Evolutionary conservation across 2,329 filamentous ascomycete species (phyloP).

Genomic region (Hortaea sp.): DNA sequence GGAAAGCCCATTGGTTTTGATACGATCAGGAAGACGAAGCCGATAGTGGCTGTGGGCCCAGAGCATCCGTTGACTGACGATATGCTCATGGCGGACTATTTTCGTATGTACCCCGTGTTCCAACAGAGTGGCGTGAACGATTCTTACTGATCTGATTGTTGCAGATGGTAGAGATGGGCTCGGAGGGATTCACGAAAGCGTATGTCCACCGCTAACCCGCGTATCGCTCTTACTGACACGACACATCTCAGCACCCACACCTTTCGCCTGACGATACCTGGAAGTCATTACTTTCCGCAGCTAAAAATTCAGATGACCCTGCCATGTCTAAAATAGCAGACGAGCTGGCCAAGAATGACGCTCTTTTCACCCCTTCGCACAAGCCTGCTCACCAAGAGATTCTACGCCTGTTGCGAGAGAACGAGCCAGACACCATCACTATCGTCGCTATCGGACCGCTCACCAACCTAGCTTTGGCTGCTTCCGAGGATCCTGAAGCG

Average conservation of each 20-base stretch:
- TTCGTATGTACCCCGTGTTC: constrained; percentile 51
- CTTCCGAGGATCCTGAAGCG: constrained; percentile 76
- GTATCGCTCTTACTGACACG: too few species aligned
- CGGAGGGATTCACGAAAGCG: constrained; percentile 38
- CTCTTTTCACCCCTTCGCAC: constrained; percentile 64
- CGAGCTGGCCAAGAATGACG: constrained; percentile 30
- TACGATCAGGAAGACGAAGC: constrained; percentile 61
- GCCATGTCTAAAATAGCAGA: constrained; percentile 26
- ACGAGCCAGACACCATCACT: constrained; percentile 75
- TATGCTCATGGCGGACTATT: constrained; percentile 59
- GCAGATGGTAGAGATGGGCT: constrained; percentile 40
- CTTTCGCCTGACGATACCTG: constrained; percentile 38
- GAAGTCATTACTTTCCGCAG: constrained; percentile 34
- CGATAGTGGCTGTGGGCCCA: constrained; percentile 67
- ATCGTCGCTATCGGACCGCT: constrained; percentile 83
- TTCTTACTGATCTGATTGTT: not conserved
- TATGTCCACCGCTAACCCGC: constrained; percentile 13
- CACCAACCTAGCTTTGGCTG: constrained; percentile 86
- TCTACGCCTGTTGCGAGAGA: constrained; percentile 70
- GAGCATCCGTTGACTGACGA: constrained; percentile 78
- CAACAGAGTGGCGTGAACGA: not conserved
- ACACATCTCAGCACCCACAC: constrained; percentile 33
- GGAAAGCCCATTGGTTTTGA: constrained; percentile 63
- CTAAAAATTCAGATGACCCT: constrained; percentile 17
- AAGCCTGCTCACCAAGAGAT: constrained; percentile 74